Conservation (phyloP, 2,329 filamentous ascomycete genomes). For the Diplodia intermedia region DNA sequence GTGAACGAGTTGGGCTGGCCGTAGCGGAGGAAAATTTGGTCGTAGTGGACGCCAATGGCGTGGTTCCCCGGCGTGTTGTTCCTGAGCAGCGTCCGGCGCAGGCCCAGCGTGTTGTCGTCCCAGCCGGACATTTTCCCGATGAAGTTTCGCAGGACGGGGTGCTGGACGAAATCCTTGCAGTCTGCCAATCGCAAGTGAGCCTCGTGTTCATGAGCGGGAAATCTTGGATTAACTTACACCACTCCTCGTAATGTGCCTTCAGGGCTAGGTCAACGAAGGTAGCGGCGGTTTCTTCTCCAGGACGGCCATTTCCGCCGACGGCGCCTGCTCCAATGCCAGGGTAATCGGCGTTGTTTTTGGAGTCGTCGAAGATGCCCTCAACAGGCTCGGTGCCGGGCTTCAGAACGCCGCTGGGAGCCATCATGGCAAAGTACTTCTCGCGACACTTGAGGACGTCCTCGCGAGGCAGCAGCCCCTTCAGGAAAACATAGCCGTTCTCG, state of each 20-base stretch:
- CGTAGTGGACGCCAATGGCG: conserved; percentile 52
- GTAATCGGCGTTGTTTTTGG: conserved; percentile 53
- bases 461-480: conserved; percentile 62
- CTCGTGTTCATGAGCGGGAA: too few species aligned
- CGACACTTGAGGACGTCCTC: conserved; percentile 61
- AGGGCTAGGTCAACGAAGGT: conserved; percentile 60
- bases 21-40: conserved; percentile 51
- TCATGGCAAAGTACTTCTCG: conserved; percentile 60
- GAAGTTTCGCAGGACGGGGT: conserved; percentile 59
- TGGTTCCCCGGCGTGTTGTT: conserved; percentile 63
- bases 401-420: conserved; percentile 63
- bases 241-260: conserved; percentile 57
- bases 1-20: conserved; percentile 46
- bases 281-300: conserved; percentile 51
- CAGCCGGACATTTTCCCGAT: conserved; percentile 62
- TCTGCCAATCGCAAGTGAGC: background rate
- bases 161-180: conserved; percentile 57
- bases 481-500: conserved; percentile 62
- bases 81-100: conserved; percentile 60
- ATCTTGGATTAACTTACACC: conserved; percentile 35
- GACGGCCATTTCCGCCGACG: conserved; percentile 53
- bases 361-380: conserved; percentile 61
- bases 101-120: conserved; percentile 56
- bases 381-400: conserved; percentile 60
- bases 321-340: conserved; percentile 60